Evolutionary conservation across 805 yeast genomes (phyloP).

Genomic region (Spencermartinsiella europaea): DNA sequence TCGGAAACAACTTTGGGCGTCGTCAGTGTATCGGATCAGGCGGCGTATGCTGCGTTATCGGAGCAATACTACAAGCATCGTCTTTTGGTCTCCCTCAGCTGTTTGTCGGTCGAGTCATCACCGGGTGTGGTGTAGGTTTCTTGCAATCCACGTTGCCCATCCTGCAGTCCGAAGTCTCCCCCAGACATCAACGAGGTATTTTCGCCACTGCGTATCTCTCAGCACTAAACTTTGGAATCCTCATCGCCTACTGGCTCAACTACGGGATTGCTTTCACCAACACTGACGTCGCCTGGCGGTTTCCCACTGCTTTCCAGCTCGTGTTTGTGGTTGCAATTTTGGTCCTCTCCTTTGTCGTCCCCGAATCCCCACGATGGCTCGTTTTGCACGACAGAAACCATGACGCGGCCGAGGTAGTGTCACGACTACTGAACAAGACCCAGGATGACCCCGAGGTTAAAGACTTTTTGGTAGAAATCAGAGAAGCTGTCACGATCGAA

Average conservation of each 20-base stretch:
- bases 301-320: slow-evolving; percentile 63
- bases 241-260: slow-evolving; percentile 13
- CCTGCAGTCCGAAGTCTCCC: slow-evolving; percentile 7
- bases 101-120: slow-evolving; percentile 64
- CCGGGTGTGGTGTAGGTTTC: slow-evolving; percentile 70
- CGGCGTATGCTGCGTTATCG: slow-evolving; percentile 1
- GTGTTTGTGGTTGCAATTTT: slow-evolving; percentile 37
- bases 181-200: slow-evolving; percentile 2
- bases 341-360: slow-evolving; percentile 3
- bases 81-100: slow-evolving; percentile 68
- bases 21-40: slow-evolving; percentile 9
- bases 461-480: slow-evolving; percentile 4
- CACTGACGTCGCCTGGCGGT: slow-evolving; percentile 51
- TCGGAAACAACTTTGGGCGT: slow-evolving; percentile 9
- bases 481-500: slow-evolving; percentile 7
- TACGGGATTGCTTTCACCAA: slow-evolving; percentile 4
- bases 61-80: slow-evolving; percentile 40
- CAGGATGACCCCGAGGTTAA: background rate
- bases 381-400: slow-evolving; percentile 7
- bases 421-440: slow-evolving; percentile 1
- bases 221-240: slow-evolving; percentile 5
- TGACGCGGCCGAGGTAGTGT: slow-evolving; percentile 9
- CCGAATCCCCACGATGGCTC: slow-evolving; percentile 10
- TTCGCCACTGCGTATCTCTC: slow-evolving; percentile 6
- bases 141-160: slow-evolving; percentile 7